Evolutionary conservation across 2,329 filamentous ascomycete genomes (phyloP).

Genomic region (Botrytis hyacinthi): DNA sequence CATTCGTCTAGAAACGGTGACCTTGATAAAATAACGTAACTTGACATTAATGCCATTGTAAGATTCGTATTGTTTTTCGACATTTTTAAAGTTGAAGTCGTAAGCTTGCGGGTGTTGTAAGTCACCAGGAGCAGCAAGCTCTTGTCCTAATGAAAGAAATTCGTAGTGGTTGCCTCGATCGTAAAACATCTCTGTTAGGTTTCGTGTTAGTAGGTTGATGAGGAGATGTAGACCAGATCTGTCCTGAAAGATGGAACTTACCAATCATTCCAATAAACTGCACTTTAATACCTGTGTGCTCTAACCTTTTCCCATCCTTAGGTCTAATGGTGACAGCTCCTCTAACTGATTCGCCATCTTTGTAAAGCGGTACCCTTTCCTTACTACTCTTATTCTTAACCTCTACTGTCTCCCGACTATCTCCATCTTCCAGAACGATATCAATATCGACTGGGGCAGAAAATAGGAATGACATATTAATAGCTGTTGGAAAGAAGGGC

Average conservation of each 20-base stretch:
- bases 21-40: conserved; percentile 95
- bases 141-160: conserved; percentile 94
- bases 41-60: conserved; percentile 99
- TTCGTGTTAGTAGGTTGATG: conserved; percentile 5
- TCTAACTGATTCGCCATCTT: conserved; percentile 98
- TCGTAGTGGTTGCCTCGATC: conserved; percentile 99
- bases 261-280: conserved; percentile 99
- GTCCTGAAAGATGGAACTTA: conserved; percentile 43
- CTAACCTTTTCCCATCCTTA: conserved; percentile 95
- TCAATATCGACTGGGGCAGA: conserved; percentile 98
- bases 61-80: conserved; percentile 99
- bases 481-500: neutral
- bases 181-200: conserved; percentile 91
- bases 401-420: conserved; percentile 92
- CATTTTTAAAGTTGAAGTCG: conserved; percentile 99
- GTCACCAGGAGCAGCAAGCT: conserved; percentile 93
- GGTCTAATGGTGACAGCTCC: conserved; percentile 91
- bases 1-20: conserved; percentile 95
- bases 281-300: conserved; percentile 98
- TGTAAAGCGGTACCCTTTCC: conserved; percentile 94
- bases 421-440: conserved; percentile 91
- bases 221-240: neutral
- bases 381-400: conserved; percentile 98
- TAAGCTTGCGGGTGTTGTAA: conserved; percentile 98
- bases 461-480: conserved; percentile 91